Evolutionary conservation across 2,329 filamentous ascomycete species (phyloP).

Genomic region (Talaromyces islandicus): DNA sequence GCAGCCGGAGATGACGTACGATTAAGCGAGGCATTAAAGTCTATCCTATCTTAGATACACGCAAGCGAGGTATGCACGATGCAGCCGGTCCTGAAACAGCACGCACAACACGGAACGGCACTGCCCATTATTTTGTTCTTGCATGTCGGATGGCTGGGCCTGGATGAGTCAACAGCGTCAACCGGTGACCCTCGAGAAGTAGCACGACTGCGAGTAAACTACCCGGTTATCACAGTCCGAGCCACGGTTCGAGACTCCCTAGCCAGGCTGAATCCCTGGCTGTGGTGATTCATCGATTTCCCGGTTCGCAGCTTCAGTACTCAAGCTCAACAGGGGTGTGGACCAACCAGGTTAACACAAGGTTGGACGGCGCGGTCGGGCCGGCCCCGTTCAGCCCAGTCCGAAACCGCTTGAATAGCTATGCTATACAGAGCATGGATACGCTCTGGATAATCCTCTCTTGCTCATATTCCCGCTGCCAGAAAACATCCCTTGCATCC

Average conservation of each 20-base stretch:
- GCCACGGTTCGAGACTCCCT: not conserved
- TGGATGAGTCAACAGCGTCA: not conserved
- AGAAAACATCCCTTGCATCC: slow-evolving; percentile 1
- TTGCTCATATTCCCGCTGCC: not conserved
- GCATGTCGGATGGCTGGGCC: not conserved
- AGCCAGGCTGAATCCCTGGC: not conserved
- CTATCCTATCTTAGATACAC: not conserved
- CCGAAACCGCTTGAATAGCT: not conserved
- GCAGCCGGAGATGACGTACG: not conserved
- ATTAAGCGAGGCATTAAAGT: not conserved
- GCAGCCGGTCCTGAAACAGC: not conserved
- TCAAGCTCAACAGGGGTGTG: not conserved
- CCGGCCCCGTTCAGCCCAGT: slow-evolving; percentile 4
- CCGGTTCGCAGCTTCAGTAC: not conserved
- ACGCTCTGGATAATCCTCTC: not conserved
- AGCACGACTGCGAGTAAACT: not conserved
- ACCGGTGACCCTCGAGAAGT: not conserved
- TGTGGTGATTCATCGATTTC: not conserved
- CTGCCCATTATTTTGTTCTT: not conserved
- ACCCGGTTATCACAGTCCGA: not conserved
- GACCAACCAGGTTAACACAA: not conserved
- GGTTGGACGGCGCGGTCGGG: slow-evolving; percentile 6
- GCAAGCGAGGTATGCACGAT: not conserved
- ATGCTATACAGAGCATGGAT: not conserved
- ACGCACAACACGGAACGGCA: not conserved